Evolutionary conservation across 2,329 filamentous ascomycete genomes (phyloP), one percentile per base, ranked within the genome.

Genomic region (Colletotrichum euphorbiae): DNA sequence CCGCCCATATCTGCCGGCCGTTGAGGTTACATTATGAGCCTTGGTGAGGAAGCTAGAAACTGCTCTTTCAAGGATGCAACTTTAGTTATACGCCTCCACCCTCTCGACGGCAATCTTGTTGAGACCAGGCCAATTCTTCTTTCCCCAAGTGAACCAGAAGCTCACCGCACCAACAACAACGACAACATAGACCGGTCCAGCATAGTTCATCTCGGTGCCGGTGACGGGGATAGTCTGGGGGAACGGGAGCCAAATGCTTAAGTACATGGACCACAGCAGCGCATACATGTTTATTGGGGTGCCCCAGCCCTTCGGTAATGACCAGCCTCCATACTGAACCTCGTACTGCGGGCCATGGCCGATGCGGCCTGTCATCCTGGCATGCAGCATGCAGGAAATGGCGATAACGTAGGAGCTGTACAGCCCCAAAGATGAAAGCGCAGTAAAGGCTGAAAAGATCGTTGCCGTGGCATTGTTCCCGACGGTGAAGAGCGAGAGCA

Each of bases 341-440:
- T 64, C 42, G 4, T 58, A 58, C 15, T 36, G 43, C n/a, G 40
- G 11, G 1, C 65, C 65, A 15, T 68, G 60, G 3, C 65, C 65
- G 13, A 68, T 65, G 28, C 65, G 65, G 8, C 65, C 60, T 8
- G 60, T 68, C 19, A 54, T 28, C 12, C 60, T 46, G n/a, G 65
- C 65, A 8, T 68, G 65, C 42, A 68, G 65, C 65, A 68, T 68
- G 17, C 65, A 68, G 4, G 65, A 68, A 28, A 68, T 68, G 13
- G 65, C 65, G 2, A 68, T 68, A 11, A 68, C 63, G 67, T 69
- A 67, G 15, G 67, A 69, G n/a, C 62, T 52, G 51, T 67, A 69
- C 51, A 69, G 28, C 1, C 67, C 62, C 36, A 69, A 57, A 7
- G 67, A 67, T 0, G 67, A 67, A 3, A 69, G 63, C 4, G 63